These are phyloP conservation scores for Eucalyptus marginata DNA, from an alignment of 345 rosid genomes.

Conservation along the genomic window DNA sequence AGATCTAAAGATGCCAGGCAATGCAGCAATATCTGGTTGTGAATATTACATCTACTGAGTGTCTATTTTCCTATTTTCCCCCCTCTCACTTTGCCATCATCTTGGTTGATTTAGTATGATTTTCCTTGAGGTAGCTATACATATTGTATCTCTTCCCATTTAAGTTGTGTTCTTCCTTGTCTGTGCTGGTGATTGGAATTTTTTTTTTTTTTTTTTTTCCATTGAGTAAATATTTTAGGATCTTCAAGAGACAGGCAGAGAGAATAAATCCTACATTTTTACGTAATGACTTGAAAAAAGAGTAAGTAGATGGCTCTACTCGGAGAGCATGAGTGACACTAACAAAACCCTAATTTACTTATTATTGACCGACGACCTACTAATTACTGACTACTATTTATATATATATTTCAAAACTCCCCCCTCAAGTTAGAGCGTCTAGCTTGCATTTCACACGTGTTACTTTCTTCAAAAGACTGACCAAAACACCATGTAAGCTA, in stretches of 20 bases:
- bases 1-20: neutral
- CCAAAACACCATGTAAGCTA: neutral
- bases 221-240: neutral
- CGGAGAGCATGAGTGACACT: neutral
- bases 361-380: neutral
- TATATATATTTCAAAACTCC: neutral
- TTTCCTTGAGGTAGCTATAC: neutral
- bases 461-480: neutral
- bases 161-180: neutral
- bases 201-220: neutral
- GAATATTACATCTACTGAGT: neutral
- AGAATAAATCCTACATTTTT: neutral
- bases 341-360: neutral
- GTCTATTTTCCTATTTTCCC: neutral
- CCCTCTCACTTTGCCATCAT: neutral
- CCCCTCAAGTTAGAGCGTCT: neutral
- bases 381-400: neutral
- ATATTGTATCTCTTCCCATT: neutral
- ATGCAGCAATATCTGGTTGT: neutral
- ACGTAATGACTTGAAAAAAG: neutral
- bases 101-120: neutral
- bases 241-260: neutral
- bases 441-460: neutral
- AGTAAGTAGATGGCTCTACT: neutral
- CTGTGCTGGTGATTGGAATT: neutral